Conservation (phyloP, 2,329 filamentous ascomycete genomes). For the Trichoderma atrobrunneum region DNA sequence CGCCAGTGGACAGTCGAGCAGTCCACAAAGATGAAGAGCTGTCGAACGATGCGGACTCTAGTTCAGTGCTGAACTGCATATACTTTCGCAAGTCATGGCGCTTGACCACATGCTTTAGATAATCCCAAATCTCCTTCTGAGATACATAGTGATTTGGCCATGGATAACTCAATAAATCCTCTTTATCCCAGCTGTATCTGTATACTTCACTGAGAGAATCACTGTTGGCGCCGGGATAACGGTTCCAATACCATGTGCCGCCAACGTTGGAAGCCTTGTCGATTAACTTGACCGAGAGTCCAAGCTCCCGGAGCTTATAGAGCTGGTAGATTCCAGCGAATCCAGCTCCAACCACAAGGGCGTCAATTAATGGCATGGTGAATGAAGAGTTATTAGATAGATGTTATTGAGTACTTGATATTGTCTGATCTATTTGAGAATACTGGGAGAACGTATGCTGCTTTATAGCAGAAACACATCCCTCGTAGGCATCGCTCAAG, state of each 20-base stretch:
- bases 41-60: background rate
- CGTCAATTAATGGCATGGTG: background rate
- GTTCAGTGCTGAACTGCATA: background rate
- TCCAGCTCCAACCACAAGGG: background rate
- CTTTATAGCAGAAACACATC: background rate
- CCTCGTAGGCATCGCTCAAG: background rate
- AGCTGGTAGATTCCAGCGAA: background rate
- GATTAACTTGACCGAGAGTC: background rate
- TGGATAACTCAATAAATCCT: background rate
- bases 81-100: background rate
- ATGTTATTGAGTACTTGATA: background rate
- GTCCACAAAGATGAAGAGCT: background rate
- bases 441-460: background rate
- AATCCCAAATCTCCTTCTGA: background rate
- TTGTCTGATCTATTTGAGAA: background rate
- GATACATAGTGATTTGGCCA: background rate
- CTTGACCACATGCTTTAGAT: background rate
- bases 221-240: background rate
- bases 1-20: background rate
- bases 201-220: background rate
- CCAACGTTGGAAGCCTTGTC: background rate
- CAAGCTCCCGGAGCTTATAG: background rate
- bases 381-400: background rate
- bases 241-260: background rate
- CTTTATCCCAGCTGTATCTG: background rate